Evolutionary conservation across 116 monocot genomes (phyloP), one percentile per base, ranked within the genome.

Genomic region (Cymodocea nodosa): DNA sequence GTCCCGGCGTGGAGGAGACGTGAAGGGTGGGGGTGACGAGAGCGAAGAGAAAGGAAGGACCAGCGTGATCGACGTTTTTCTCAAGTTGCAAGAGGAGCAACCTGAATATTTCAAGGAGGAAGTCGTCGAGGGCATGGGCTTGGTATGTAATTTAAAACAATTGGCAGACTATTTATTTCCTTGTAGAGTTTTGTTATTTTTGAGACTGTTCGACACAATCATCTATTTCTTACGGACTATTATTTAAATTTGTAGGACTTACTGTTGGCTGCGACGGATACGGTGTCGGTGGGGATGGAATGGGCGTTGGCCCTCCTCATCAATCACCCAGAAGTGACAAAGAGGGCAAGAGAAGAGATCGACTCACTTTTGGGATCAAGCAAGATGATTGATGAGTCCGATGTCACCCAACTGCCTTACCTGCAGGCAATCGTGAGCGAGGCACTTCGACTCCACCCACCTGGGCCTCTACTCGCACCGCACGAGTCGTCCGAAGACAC

Each of bases 371-470:
- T 89, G 2, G 80, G 77, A 52, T 50, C 59, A 6, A 57, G 68
- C 54, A 65, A 74, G 6, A 23, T 73, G 51, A 68, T 82, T 5
- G 12, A 15, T 0, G 89, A 89, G 52, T 36, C 67, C 1, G 82
- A 89, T 73, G 72, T 84, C 12, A 55, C 75, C 16, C 53, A 69
- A 15, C 75, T 89, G 13, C 54, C 79, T 7, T 84, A 81, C 73
- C 84, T 89, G 17, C 71, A 70, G 24, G 77, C 79, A 51, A 73
- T 89, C 18, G 78, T 89, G 4, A 35, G 8, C 4, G 78, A 82
- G 52, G 74, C 78, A 0, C 71, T 82, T 56, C 67, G 75, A 17
- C 63, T 83, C 22, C 64, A 68, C 48, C 79, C 79, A 0, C 53
- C 20, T 6, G 60, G n/a, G 2, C 82, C 79, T 0, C 67, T 83